A percentile compares a stretch with the other conserved stretches of the same genome.
These are phyloP conservation scores for Clitopilus passeckerianus DNA, from an alignment of 768 basidiomycete species.

Conservation along the genomic window DNA sequence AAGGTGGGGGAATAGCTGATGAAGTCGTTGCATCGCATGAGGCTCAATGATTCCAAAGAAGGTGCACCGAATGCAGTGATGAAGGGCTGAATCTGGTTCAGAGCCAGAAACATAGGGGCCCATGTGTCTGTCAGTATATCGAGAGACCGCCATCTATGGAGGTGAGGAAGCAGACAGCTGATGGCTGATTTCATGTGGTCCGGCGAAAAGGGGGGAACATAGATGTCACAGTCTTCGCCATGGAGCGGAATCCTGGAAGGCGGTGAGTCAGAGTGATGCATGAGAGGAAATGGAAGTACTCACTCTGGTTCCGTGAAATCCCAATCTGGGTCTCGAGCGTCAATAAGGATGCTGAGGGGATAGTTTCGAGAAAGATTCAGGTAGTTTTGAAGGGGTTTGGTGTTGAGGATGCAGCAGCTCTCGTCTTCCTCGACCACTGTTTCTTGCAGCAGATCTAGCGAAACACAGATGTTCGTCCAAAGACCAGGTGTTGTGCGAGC, in stretches of 20 bases:
- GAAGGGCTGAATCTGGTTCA: constrained; percentile 35
- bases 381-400: constrained; percentile 32
- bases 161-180: constrained; percentile 43
- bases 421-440: constrained; percentile 6
- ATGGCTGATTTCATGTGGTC: constrained; percentile 41
- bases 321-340: constrained; percentile 56
- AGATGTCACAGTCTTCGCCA: constrained; percentile 14
- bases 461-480: constrained; percentile 53
- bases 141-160: constrained; percentile 48
- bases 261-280: background rate
- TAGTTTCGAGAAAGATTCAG: constrained; percentile 42
- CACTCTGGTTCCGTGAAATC: constrained; percentile 51
- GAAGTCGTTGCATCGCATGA: constrained; percentile 61
- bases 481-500: constrained; percentile 43
- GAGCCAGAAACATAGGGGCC: constrained; percentile 52
- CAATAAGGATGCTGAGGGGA: constrained; percentile 52
- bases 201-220: constrained; percentile 33
- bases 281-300: constrained; percentile 14
- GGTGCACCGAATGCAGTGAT: constrained; percentile 31
- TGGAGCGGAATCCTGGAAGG: constrained; percentile 21
- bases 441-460: constrained; percentile 27
- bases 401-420: constrained; percentile 20
- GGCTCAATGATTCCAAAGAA: constrained; percentile 41
- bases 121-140: constrained; percentile 51
- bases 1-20: constrained; percentile 40